phyloP scores from a whole-genome alignment of 2,329 filamentous ascomycete genomes.

The Stachybotrys chlorohalonatus region DNA sequence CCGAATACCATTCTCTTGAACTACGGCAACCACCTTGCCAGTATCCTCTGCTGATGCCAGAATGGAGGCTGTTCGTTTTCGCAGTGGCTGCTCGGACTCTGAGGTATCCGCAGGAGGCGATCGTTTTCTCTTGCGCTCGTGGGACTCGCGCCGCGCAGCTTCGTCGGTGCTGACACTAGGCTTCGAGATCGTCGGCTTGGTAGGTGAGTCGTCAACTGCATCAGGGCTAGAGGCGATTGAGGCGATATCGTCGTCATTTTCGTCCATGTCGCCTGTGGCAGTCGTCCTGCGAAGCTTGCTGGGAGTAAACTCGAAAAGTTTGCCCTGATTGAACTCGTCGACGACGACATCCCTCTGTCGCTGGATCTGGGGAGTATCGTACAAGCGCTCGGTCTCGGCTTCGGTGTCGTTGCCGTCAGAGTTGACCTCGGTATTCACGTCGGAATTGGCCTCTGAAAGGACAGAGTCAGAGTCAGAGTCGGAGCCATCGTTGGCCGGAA shows the following conservation, averaged over 20 bases:
- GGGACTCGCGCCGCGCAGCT: constrained; percentile 20
- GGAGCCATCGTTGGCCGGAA: constrained; percentile 21
- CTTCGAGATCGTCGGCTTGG: constrained; percentile 19
- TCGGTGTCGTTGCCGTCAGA: constrained; percentile 58
- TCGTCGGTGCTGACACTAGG: constrained; percentile 18
- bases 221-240: constrained; percentile 29
- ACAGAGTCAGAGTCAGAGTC: constrained; percentile 39
- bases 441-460: constrained; percentile 48
- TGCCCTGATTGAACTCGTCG: constrained; percentile 43
- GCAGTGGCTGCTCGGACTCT: constrained; percentile 37
- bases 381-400: constrained; percentile 88
- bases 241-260: constrained; percentile 29
- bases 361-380: constrained; percentile 69
- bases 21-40: constrained; percentile 11
- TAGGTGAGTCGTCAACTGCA: constrained; percentile 24
- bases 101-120: constrained; percentile 34
- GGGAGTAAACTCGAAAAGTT: constrained; percentile 56
- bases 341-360: constrained; percentile 54
- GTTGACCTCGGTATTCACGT: constrained; percentile 32
- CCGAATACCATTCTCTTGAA: constrained; percentile 16
- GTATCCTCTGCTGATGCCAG: constrained; percentile 26
- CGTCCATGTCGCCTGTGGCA: constrained; percentile 25
- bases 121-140: constrained; percentile 41
- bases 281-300: constrained; percentile 61
- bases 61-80: constrained; percentile 46